These are phyloP conservation scores for Tricharina praecox DNA, from an alignment of 495 filamentous ascomycete species.

Conservation along the genomic window DNA sequence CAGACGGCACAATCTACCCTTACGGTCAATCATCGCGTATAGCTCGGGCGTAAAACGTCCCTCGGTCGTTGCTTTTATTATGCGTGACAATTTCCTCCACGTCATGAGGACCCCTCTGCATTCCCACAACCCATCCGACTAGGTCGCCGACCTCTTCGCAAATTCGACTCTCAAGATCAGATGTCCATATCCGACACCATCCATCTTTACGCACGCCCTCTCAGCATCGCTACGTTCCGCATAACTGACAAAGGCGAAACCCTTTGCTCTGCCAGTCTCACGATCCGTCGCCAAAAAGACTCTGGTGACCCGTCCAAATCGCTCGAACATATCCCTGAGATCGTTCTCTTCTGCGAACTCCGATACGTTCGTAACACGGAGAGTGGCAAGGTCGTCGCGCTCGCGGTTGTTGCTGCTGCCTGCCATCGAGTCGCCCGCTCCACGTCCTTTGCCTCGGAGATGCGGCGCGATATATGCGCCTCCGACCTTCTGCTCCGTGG, in stretches of 20 bases:
- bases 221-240: slow-evolving; percentile 73
- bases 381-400: slow-evolving; percentile 86
- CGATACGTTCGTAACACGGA: slow-evolving; percentile 93
- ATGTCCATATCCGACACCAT: slow-evolving; percentile 87
- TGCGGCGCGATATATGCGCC: slow-evolving; percentile 85
- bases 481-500: slow-evolving; percentile 42
- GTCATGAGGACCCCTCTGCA: too few species aligned
- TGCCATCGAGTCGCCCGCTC: slow-evolving; percentile 75
- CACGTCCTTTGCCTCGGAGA: slow-evolving; percentile 50
- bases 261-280: slow-evolving; percentile 87
- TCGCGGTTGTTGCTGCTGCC: slow-evolving; percentile 75
- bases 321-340: slow-evolving; percentile 90
- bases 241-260: slow-evolving; percentile 96
- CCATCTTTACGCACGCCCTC: slow-evolving; percentile 90
- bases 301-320: slow-evolving; percentile 81
- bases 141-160: slow-evolving; percentile 46
- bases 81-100: too few species aligned
- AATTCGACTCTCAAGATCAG: slow-evolving; percentile 83
- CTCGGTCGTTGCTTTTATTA: too few species aligned
- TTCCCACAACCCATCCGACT: too few species aligned
- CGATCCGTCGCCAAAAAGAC: slow-evolving; percentile 96
- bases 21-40: too few species aligned
- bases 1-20: too few species aligned
- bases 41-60: too few species aligned
- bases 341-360: slow-evolving; percentile 94